phyloP scores from a whole-genome alignment of 2,329 filamentous ascomycete species.

The Xylaria sp. region DNA sequence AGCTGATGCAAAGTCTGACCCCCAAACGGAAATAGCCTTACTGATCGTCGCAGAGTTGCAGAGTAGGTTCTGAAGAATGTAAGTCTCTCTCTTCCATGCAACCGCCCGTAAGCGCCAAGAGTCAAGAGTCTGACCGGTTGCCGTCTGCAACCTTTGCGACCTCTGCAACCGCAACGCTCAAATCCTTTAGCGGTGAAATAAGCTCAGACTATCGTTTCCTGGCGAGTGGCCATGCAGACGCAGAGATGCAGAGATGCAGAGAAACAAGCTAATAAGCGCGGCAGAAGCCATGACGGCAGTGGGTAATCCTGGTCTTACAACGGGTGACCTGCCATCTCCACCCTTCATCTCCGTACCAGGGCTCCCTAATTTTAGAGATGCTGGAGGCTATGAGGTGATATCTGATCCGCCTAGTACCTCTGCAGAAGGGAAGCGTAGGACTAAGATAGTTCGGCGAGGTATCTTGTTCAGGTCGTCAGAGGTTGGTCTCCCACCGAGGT shows the following conservation, averaged over 20 bases:
- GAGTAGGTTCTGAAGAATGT: not conserved
- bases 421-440: slow-evolving; percentile 18
- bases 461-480: slow-evolving; percentile 76
- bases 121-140: not conserved
- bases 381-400: slow-evolving; percentile 66
- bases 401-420: slow-evolving; percentile 33
- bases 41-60: not conserved
- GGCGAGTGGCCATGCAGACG: too few species aligned
- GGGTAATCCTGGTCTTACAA: not conserved
- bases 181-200: slow-evolving; percentile 13
- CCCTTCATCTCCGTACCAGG: slow-evolving; percentile 65
- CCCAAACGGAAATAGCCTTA: not conserved
- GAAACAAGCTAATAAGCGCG: slow-evolving; percentile 9
- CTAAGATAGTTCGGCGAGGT: slow-evolving; percentile 58
- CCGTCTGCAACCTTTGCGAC: slow-evolving; percentile 10
- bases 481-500: slow-evolving; percentile 15
- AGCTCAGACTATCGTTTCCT: slow-evolving; percentile 1
- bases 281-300: slow-evolving; percentile 23
- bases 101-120: slow-evolving; percentile 21
- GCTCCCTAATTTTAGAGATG: slow-evolving; percentile 74
- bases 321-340: slow-evolving; percentile 46
- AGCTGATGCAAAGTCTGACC: not conserved
- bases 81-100: slow-evolving; percentile 13
- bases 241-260: not conserved
- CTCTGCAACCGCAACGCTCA: slow-evolving; percentile 1